These are phyloP conservation scores for Magnusiomyces suaveolens DNA, from an alignment of 1,139 yeast genomes.

Conservation along the genomic window DNA sequence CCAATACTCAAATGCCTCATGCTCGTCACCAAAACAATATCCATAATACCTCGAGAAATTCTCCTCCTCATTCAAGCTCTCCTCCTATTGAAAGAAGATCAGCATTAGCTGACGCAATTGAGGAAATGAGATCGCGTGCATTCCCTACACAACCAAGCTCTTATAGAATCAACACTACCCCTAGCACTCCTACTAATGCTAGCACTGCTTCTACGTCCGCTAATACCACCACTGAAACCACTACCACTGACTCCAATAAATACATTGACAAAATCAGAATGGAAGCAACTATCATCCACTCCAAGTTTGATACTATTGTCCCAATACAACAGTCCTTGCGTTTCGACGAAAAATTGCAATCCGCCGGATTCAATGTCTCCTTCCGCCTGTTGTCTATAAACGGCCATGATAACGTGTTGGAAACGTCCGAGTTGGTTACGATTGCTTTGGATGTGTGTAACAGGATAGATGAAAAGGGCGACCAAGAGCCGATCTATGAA, in stretches of 20 bases:
- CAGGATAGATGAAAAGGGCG: constrained; percentile 14
- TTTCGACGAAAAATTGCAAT: constrained; percentile 15
- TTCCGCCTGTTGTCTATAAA: constrained; percentile 15
- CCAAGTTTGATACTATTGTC: constrained; percentile 17
- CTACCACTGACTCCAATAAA: not conserved
- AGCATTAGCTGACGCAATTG: not conserved
- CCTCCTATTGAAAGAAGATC: not conserved
- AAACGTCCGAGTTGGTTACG: constrained; percentile 17
- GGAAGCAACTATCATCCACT: constrained; percentile 17
- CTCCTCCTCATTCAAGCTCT: not conserved
- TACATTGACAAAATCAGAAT: not conserved
- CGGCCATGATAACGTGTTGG: constrained; percentile 18
- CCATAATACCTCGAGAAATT: not conserved
- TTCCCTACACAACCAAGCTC: not conserved
- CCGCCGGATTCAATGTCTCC: constrained; percentile 16
- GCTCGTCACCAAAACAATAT: not conserved
- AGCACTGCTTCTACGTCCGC: not conserved
- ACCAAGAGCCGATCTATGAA: not conserved
- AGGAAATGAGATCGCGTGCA: not conserved
- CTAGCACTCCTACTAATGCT: not conserved
- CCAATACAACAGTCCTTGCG: constrained; percentile 16
- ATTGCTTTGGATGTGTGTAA: constrained; percentile 15
- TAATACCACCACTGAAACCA: not conserved
- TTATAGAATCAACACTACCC: not conserved
- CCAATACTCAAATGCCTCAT: too few species aligned